Base-by-base conservation (phyloP, 441 rosid species). In the Corymbia citriodora region DNA sequence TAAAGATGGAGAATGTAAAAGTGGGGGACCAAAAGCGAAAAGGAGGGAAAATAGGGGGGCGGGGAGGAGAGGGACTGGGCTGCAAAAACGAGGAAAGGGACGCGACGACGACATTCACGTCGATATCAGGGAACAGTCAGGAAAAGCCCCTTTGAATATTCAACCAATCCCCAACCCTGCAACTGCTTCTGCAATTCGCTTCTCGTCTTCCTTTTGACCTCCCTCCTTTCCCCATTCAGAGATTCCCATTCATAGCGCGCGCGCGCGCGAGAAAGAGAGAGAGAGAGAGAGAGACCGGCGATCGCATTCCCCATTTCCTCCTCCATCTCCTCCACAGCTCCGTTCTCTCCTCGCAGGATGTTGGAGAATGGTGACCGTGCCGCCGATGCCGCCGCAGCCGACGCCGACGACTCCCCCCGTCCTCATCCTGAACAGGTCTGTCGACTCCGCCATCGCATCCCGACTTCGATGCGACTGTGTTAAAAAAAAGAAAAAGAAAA, bases 381-480 rank as follows among this genome's bases (percentile, higher is more conserved):
- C 23, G 92, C 91, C 65, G 91, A 91, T 31, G 90, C n/a, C 57
- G 92, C 33, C 89, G 92, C 88, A 19, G 92, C 91, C 65, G 91
- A 91, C 36, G 90, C n/a, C 57, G 92, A 91, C 23, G 10, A 29
- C 10, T 88, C 70, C 89, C 83, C 52, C 29, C 70, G 91, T 89
- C 89, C 92, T 91, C 92, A 88, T 55, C 82, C 29, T 63, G 89
- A 90, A 15, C 92, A 92, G 93, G 97, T 95, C 91, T 87, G 91
- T 23, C 57, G 48, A 18, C 53, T 88, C 16, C 45, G 48, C 17
- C 86, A 55, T 81, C 55, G 15, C 4, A 10, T 89, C 63, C 88
- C 61, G 17, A 17, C 50, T 45, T 18, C 23, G 53, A 12, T 87
- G 12, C 36, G 10, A 36, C 53, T 85, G 27, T 74, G 48, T 55